Evolutionary conservation across 2,329 filamentous ascomycete species (phyloP).

Genomic region (Botrytis galanthina): DNA sequence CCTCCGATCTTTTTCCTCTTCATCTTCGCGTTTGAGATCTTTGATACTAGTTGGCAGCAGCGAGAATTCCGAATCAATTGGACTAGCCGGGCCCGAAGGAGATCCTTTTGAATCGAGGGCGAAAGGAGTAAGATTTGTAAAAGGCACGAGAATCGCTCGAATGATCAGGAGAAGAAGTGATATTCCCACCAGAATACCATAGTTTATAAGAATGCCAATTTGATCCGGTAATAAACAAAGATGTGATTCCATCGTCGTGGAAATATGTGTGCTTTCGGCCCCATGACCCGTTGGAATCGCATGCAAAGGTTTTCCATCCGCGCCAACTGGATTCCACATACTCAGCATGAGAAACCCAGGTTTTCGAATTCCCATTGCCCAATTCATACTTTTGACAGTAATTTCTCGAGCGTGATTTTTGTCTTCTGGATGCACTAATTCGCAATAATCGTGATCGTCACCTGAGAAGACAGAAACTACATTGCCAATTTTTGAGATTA

Average conservation of each 20-base stretch:
- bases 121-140: slow-evolving; percentile 46
- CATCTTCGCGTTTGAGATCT: slow-evolving; percentile 27
- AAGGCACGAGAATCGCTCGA: slow-evolving; percentile 56
- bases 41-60: slow-evolving; percentile 31
- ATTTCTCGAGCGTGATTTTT: slow-evolving; percentile 71
- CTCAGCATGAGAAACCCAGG: slow-evolving; percentile 88
- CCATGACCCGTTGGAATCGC: slow-evolving; percentile 33
- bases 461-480: slow-evolving; percentile 87
- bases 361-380: slow-evolving; percentile 90
- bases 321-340: slow-evolving; percentile 86
- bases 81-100: slow-evolving; percentile 18
- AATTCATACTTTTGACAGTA: slow-evolving; percentile 91
- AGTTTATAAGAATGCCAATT: slow-evolving; percentile 77
- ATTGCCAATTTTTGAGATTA: slow-evolving; percentile 77
- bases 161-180: slow-evolving; percentile 50
- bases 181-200: slow-evolving; percentile 61
- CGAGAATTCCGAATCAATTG: background rate
- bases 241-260: slow-evolving; percentile 75
- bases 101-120: slow-evolving; percentile 17
- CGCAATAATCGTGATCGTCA: slow-evolving; percentile 98
- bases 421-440: slow-evolving; percentile 66
- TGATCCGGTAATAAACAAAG: slow-evolving; percentile 90
- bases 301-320: slow-evolving; percentile 48
- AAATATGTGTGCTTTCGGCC: slow-evolving; percentile 39
- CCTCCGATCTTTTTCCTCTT: slow-evolving; percentile 20